phyloP scores from a whole-genome alignment of 1,284 basidiomycete species.

The Sporisorium graminicola region DNA sequence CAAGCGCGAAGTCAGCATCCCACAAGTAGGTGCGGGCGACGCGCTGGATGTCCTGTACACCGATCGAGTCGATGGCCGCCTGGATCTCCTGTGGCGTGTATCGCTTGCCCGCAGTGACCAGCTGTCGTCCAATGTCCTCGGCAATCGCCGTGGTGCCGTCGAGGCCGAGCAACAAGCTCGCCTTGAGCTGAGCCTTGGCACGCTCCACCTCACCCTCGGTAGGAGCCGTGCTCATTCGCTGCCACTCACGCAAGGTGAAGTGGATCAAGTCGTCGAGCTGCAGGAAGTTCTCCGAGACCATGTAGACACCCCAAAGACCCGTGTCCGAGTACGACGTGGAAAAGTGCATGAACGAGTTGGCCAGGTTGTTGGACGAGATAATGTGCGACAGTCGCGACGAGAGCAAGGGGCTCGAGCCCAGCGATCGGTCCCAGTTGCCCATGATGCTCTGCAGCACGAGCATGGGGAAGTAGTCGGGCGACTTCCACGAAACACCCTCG shows the following conservation, averaged over 20 bases:
- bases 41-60: slow-evolving; percentile 88
- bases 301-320: slow-evolving; percentile 98
- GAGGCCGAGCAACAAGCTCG: slow-evolving; percentile 86
- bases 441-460: slow-evolving; percentile 98
- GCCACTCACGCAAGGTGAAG: slow-evolving; percentile 97
- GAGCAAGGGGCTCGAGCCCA: slow-evolving; percentile 89
- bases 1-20: slow-evolving; percentile 80
- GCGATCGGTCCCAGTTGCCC: slow-evolving; percentile 99
- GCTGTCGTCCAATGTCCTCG: slow-evolving; percentile 97
- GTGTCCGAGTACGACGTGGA: slow-evolving; percentile 99
- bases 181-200: slow-evolving; percentile 98
- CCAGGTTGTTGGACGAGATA: slow-evolving; percentile 92
- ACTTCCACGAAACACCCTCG: slow-evolving; percentile 97
- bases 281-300: slow-evolving; percentile 83
- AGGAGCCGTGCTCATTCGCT: slow-evolving; percentile 90
- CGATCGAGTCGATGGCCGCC: slow-evolving; percentile 89
- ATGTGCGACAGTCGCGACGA: slow-evolving; percentile 92
- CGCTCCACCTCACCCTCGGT: slow-evolving; percentile 90
- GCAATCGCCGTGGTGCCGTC: slow-evolving; percentile 96
- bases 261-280: slow-evolving; percentile 95
- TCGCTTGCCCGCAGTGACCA: slow-evolving; percentile 85
- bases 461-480: slow-evolving; percentile 99
- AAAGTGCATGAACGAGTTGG: slow-evolving; percentile 99
- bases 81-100: slow-evolving; percentile 94
- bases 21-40: slow-evolving; percentile 96